These are phyloP conservation scores for Phytophthora citricola DNA, from an alignment of 352 stramenopile genomes.

Conservation along the genomic window DNA sequence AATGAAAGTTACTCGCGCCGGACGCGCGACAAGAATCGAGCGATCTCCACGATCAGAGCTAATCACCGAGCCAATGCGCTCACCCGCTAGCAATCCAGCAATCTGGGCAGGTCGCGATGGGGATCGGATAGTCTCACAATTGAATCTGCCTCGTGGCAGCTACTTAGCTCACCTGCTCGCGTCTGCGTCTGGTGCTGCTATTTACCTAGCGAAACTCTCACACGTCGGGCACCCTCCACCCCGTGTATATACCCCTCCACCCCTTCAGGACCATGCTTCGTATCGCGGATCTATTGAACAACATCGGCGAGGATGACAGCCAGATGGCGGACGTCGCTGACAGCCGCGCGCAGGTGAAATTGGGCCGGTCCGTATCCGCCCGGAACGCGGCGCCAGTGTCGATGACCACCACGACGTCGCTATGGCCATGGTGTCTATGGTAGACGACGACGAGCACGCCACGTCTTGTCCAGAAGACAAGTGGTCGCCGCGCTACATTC, in stretches of 20 bases:
- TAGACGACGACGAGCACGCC: conserved; percentile 40
- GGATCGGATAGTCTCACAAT: conserved; percentile 37
- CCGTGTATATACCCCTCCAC: conserved; percentile 27
- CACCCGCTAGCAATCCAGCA: conserved; percentile 23
- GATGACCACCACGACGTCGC: conserved; percentile 17
- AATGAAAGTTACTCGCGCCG: conserved; percentile 39
- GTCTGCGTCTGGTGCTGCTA: conserved; percentile 35
- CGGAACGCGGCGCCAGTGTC: conserved; percentile 11
- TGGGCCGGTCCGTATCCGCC: conserved; percentile 44
- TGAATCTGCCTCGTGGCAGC: conserved; percentile 40
- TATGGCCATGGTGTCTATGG: conserved; percentile 28
- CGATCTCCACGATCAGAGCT: conserved; percentile 30
- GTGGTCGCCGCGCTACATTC: conserved; percentile 20
- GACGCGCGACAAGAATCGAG: conserved; percentile 29
- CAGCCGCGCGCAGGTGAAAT: conserved; percentile 19
- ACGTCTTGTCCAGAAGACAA: conserved; percentile 43
- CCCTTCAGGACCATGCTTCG: conserved; percentile 31
- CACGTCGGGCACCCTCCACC: conserved; percentile 36
- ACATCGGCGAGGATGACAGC: conserved; percentile 39
- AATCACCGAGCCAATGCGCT: conserved; percentile 23
- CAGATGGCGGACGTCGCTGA: conserved; percentile 10
- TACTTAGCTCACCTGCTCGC: conserved; percentile 41
- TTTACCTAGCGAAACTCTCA: conserved; percentile 38
- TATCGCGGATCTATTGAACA: conserved; percentile 48
- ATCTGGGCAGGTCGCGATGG: conserved; percentile 13